Percentiles rank a stretch among this genome's conserved stretches.
phyloP scores from a whole-genome alignment of 2,329 filamentous ascomycete genomes.

The Botrytis aclada region DNA sequence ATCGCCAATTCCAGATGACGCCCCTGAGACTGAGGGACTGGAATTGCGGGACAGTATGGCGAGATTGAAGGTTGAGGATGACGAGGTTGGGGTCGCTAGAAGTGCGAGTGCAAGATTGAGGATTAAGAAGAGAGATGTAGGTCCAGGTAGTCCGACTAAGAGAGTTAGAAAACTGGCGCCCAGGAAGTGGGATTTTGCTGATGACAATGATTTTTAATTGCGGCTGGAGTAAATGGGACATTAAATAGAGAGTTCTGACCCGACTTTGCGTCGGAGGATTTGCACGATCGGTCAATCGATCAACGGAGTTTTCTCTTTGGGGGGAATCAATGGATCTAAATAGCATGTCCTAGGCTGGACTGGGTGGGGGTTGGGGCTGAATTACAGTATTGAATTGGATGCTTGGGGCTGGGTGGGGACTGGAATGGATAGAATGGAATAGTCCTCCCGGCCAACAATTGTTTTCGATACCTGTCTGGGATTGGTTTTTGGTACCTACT shows the following conservation, averaged over 20 bases:
- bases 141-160: conserved; percentile 28
- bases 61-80: not conserved
- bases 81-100: not conserved
- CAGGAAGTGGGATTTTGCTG: conserved; percentile 36
- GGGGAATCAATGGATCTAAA: not conserved
- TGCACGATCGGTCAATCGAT: not conserved
- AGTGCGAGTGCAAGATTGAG: conserved; percentile 1
- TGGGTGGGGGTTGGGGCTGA: not conserved
- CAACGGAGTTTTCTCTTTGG: not conserved
- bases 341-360: not conserved
- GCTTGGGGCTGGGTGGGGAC: not conserved
- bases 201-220: conserved; percentile 31
- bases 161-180: conserved; percentile 34
- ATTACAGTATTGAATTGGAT: not conserved
- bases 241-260: not conserved
- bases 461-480: conserved; percentile 3
- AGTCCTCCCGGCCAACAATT: not conserved
- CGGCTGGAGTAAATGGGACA: not conserved
- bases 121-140: not conserved
- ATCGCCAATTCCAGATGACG: conserved; percentile 6
- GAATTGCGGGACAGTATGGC: conserved; percentile 10
- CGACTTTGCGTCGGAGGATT: not conserved
- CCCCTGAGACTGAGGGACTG: conserved; percentile 20
- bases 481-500: not conserved
- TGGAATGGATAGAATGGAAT: not conserved